These are phyloP conservation scores for Sarocladium strictum DNA, from an alignment of 2,329 filamentous ascomycete species.

Conservation along the genomic window DNA sequence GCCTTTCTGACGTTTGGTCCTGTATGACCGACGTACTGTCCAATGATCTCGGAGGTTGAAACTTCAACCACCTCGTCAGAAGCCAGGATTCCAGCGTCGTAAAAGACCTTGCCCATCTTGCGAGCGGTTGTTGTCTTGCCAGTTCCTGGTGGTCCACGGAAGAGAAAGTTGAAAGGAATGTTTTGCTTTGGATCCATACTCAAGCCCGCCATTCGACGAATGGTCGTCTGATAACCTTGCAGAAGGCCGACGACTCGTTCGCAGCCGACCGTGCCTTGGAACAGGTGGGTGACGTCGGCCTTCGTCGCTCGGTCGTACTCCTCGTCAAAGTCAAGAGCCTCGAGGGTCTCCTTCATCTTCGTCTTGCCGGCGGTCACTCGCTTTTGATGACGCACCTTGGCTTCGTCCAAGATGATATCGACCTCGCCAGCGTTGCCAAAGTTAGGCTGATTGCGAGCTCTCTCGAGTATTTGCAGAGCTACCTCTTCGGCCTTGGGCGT, in stretches of 20 bases:
- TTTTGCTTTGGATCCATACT: slow-evolving; percentile 25
- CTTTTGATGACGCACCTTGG: slow-evolving; percentile 39
- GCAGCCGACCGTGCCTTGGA: slow-evolving; percentile 53
- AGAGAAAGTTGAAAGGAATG: slow-evolving; percentile 64
- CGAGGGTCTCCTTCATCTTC: slow-evolving; percentile 55
- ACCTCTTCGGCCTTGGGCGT: slow-evolving; percentile 46
- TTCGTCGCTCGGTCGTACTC: slow-evolving; percentile 41
- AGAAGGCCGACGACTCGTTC: slow-evolving; percentile 48
- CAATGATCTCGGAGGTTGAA: slow-evolving; percentile 64
- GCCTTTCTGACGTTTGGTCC: slow-evolving; percentile 55
- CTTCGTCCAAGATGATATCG: slow-evolving; percentile 55
- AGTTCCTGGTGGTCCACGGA: slow-evolving; percentile 60
- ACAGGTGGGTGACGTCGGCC: slow-evolving; percentile 46
- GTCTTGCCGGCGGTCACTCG: slow-evolving; percentile 18
- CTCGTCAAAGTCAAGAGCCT: slow-evolving; percentile 70
- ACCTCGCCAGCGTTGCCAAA: slow-evolving; percentile 74
- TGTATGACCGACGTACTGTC: slow-evolving; percentile 63
- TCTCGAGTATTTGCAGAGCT: slow-evolving; percentile 53
- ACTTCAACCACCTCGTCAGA: slow-evolving; percentile 55
- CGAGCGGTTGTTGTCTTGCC: slow-evolving; percentile 68
- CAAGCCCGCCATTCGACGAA: slow-evolving; percentile 17
- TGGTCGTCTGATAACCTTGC: slow-evolving; percentile 47
- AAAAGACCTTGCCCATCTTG: slow-evolving; percentile 72
- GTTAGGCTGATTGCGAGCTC: slow-evolving; percentile 57
- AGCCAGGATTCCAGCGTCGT: slow-evolving; percentile 64